Base-by-base conservation (phyloP, 2,329 filamentous ascomycete species). In the Orbilia brochopaga region DNA sequence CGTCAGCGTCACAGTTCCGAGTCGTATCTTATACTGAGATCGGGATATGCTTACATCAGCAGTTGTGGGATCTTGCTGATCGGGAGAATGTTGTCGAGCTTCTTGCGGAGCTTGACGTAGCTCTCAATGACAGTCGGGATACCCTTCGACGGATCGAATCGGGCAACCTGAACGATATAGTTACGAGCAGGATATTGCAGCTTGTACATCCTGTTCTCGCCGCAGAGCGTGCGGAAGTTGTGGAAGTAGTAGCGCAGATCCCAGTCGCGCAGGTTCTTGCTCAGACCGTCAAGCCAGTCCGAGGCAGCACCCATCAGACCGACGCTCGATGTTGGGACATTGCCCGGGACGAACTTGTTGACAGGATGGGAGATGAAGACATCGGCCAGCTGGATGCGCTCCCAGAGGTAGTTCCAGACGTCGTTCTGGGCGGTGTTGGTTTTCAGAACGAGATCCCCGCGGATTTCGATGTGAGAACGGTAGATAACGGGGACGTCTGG, bases 311-410 rank as follows among this genome's bases (percentile, higher is more conserved):
- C 90, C 78, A 93, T 82, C 78, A 92, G 92, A 1, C 85, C 87
- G 0, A 93, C 87, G 75, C 85, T 89, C 59, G 87, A 82, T 0
- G 79, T 80, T 1, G 87, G 85, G 3, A 94, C 88, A 64, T 82
- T 87, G 30, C 82, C 80, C 1, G 90, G 90, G 8, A 94, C 89
- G 75, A 93, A 94, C 23, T 84, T 82, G 46, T 85, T 86, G 59
- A 94, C 89, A 0, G 91, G 90, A 75, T 94, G 90, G 76, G 88
- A 91, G 79, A 94, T 88, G 79, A 92, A 94, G 78, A 91, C 81
- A 79, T 94, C 90, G 8, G 88, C 87, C 1, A 84, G 79, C 76
- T 88, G 83, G 76, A 91, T 89, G 73, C 86, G 85, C 54, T 85
- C 81, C 89, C 89, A 93, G 7, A 94, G 80, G 80, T 87, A 91